Evolutionary conservation across 345 rosid genomes (phyloP), one percentile per base, ranked within the genome.

Genomic region (Trapa bicornis): DNA sequence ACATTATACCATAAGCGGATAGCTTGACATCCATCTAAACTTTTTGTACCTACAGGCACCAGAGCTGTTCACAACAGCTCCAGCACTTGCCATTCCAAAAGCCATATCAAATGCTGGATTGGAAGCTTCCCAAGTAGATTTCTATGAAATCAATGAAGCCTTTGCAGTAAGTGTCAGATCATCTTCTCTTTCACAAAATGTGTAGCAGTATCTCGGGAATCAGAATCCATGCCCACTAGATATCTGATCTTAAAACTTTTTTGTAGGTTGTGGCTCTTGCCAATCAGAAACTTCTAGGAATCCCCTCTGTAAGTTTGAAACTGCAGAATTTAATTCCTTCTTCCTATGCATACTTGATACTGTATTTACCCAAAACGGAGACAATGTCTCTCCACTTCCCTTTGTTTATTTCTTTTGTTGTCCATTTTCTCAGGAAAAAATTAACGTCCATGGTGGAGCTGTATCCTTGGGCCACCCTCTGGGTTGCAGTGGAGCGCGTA

Each of bases 401-500:
- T 45, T 45, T 52, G 58, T 35, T 47, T 37, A 63, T 54, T 16
- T 64, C 29, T 66, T 70, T 57, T 64, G 43, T 41, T 8, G 43
- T 41, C 43, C 66, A 71, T 41, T n/a, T 32, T 72, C 71, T 53
- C 84, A 91, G 99, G 96, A 94, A 70, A 91, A 85, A 72, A 83
- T 83, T 58, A 94, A 94, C 57, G 96, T 86, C 42, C 87, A 94
- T 4, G 99, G 99, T 64, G 99, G 99, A 71, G 99, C 97, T 58
- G 96, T 91, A 67, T 78, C 99, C 0, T 79, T 94, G 79, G 99
- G 99, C 63, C 97, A 94, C 77, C 99, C 99, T 70, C 79, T 91
- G 69, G 99, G 99, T 47, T 94, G 99, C 87, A 94, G 99, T 39
- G 99, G 97, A 22, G 99, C 99, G 50, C 96, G 99, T 67, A 89